Percentiles rank a stretch among this genome's conserved stretches.
These are phyloP conservation scores for Rhizopogon rudus DNA, from an alignment of 768 basidiomycete species.

Conservation along the genomic window DNA sequence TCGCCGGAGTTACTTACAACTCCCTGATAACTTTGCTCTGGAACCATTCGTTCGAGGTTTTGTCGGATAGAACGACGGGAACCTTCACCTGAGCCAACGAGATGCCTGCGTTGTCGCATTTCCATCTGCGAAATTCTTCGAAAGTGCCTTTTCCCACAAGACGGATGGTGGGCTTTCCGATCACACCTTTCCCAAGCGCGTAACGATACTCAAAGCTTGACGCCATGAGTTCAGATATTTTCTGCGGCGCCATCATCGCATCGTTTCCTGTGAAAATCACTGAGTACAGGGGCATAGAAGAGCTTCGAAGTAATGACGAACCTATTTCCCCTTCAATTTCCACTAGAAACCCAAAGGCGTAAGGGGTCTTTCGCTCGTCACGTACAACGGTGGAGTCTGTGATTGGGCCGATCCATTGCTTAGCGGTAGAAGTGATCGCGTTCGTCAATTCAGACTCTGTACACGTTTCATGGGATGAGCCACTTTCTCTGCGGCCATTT, in stretches of 20 bases:
- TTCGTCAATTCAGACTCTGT: slow-evolving; percentile 16
- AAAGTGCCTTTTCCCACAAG: slow-evolving; percentile 3
- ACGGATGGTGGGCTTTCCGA: slow-evolving; percentile 6
- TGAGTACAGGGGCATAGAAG: background rate
- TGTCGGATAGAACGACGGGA: slow-evolving; percentile 6
- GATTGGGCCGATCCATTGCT: slow-evolving; percentile 12
- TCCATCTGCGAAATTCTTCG: background rate
- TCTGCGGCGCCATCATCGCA: background rate
- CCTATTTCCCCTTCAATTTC: slow-evolving; percentile 6
- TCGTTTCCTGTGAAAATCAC: background rate
- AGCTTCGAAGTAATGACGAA: background rate
- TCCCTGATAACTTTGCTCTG: slow-evolving; percentile 12
- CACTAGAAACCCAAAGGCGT: slow-evolving; percentile 7
- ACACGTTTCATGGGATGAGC: background rate
- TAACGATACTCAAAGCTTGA: background rate
- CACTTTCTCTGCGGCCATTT: background rate
- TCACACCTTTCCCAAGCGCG: background rate
- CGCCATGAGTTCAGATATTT: background rate
- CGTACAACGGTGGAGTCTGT: slow-evolving; percentile 17
- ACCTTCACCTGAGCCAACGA: slow-evolving; percentile 1
- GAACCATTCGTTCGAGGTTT: slow-evolving; percentile 11
- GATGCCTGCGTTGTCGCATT: background rate
- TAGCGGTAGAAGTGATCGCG: slow-evolving; percentile 8
- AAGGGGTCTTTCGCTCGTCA: slow-evolving; percentile 12
- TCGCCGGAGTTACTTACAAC: background rate